Evolutionary conservation across 1,139 yeast genomes (phyloP), one percentile per base, ranked within the genome.

Genomic region (Taiozyma sp.): DNA sequence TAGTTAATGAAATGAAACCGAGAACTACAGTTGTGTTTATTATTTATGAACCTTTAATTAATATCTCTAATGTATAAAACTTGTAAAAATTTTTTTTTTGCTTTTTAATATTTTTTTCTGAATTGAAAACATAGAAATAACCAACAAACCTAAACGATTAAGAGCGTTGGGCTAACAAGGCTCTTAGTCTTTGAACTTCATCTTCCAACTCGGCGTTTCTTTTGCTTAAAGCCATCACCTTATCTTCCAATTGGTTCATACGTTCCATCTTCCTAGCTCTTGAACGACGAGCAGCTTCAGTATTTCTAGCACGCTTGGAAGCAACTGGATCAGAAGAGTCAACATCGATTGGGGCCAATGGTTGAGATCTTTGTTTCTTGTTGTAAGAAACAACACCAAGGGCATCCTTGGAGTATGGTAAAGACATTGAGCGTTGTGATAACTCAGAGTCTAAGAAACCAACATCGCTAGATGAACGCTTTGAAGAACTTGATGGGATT

Each of bases 201-300:
- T 70, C 70, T 60, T 78, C 82, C 60, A 88, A 75, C 30, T 67
- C 73, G 30, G 73, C 62, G 66, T 88, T 88, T 56, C 76, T 81
- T 43, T 68, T 62, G 54, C 81, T 65, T 57, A 91, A 75, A 44
- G 70, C 79, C 58, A 84, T 89, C 52, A 92, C 96, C 66, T 81
- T 81, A 32, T 71, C 80, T 70, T 92, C 97, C 68, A 92, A 75
- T 66, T 89, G 96, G 53, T 70, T 66, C 89, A 92, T 87, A 70
- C 96, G 80, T 69, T 87, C 90, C 82, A 87, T 83, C 73, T 91
- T 90, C 71, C 96, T 83, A 43, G 96, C 96, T 62, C 98, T 80
- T 44, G 97, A 90, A 67, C 97, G 80, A 70, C 98, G 83, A 16
- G 98, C 98, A 55, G 98, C 97, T 69, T 91, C 97, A 27, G 98